These are phyloP conservation scores for Colletotrichum scovillei DNA, from an alignment of 2,329 filamentous ascomycete genomes.

Conservation along the genomic window DNA sequence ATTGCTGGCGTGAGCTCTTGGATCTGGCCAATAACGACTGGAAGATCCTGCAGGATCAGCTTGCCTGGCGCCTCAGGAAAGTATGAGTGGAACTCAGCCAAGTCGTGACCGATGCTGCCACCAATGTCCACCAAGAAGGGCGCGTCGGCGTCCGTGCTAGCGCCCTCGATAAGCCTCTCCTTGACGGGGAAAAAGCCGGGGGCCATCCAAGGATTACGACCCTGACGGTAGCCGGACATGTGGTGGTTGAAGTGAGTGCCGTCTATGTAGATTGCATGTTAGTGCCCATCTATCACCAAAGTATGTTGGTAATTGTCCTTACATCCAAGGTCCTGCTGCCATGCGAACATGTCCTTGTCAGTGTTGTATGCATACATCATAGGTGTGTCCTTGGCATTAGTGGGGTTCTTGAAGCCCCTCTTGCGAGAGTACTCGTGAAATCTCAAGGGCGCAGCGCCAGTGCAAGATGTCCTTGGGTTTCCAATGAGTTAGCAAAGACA, in stretches of 20 bases:
- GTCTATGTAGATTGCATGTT: neutral
- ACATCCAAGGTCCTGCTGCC: constrained; percentile 39
- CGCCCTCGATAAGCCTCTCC: constrained; percentile 44
- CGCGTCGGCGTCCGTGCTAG: constrained; percentile 38
- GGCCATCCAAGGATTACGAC: constrained; percentile 48
- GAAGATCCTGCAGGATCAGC: constrained; percentile 61
- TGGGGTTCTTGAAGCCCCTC: constrained; percentile 45
- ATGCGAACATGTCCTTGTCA: constrained; percentile 50
- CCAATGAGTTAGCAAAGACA: neutral
- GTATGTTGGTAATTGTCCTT: neutral
- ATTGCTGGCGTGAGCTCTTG: constrained; percentile 44
- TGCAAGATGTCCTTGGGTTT: constrained; percentile 4
- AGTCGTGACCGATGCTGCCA: constrained; percentile 49
- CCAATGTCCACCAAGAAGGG: constrained; percentile 49
- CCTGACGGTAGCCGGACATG: constrained; percentile 50
- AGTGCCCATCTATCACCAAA: neutral
- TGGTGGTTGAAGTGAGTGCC: constrained; percentile 49
- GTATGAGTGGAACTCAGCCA: constrained; percentile 47
- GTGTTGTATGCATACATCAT: constrained; percentile 49
- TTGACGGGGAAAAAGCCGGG: constrained; percentile 45
- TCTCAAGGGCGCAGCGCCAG: constrained; percentile 38
- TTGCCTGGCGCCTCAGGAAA: constrained; percentile 44
- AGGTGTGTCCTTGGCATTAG: constrained; percentile 42
- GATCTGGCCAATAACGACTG: constrained; percentile 50
- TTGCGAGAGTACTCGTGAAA: constrained; percentile 46